A percentile compares a stretch with the other conserved stretches of the same genome.
phyloP scores from a whole-genome alignment of 495 filamentous ascomycete species.

The Hypoxylon trugodes region DNA sequence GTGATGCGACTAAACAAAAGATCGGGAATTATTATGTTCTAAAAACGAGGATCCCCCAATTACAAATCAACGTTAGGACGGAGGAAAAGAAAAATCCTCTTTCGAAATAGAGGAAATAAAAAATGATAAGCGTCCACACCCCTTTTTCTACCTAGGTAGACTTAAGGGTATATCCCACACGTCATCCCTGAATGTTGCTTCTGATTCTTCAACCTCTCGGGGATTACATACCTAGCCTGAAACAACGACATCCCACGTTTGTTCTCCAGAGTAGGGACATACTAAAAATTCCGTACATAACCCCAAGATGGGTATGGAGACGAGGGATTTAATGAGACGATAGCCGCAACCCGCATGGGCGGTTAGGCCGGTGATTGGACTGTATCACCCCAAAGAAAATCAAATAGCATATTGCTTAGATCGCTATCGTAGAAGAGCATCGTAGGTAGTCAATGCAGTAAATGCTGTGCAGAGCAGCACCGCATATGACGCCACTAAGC shows the following conservation, averaged over 20 bases:
- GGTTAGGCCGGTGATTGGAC: conserved; percentile 33
- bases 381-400: conserved; percentile 2
- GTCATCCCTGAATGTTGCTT: not conserved
- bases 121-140: conserved; percentile 3
- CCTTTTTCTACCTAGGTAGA: not conserved
- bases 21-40: not conserved
- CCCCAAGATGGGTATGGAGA: conserved; percentile 7
- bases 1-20: not conserved
- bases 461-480: conserved; percentile 8
- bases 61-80: not conserved
- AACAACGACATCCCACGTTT: conserved; percentile 39
- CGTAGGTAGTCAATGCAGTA: conserved; percentile 13
- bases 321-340: conserved; percentile 40
- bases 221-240: conserved; percentile 24
- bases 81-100: not conserved
- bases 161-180: not conserved
- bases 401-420: conserved; percentile 12
- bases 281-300: conserved; percentile 17
- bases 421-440: conserved; percentile 7
- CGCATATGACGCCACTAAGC: conserved; percentile 36
- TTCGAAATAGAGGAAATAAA: not conserved
- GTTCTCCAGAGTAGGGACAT: conserved; percentile 13
- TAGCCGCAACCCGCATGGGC: conserved; percentile 38
- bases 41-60: not conserved
- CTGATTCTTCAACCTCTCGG: conserved; percentile 14